Percentiles rank a stretch among this genome's conserved stretches.
Conservation (phyloP, 176 grass and related monocot genomes). For the Zoysia japonica region DNA sequence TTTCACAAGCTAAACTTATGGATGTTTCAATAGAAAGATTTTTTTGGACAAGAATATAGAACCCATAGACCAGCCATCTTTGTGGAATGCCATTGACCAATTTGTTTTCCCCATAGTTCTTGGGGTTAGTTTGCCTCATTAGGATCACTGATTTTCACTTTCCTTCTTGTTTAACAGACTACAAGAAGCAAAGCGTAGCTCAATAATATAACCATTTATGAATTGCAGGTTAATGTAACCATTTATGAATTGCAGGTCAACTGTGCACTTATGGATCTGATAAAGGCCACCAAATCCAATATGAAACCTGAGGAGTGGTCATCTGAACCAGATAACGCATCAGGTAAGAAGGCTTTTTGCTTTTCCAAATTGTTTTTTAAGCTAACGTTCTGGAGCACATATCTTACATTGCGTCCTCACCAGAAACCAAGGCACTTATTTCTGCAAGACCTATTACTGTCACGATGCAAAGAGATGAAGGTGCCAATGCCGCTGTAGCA, state of each 20-base stretch:
- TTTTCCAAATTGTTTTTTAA: not conserved
- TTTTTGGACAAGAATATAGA: not conserved
- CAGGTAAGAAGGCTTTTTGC: slow-evolving; percentile 48
- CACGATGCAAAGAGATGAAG: slow-evolving; percentile 55
- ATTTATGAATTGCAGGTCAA: slow-evolving; percentile 60
- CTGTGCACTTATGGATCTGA: slow-evolving; percentile 73
- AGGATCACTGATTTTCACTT: not conserved
- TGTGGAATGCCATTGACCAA: not conserved
- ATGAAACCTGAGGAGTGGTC: slow-evolving; percentile 72
- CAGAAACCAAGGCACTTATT: slow-evolving; percentile 63
- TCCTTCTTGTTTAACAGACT: not conserved
- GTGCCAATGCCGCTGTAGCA: slow-evolving; percentile 52
- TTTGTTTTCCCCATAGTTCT: not conserved
- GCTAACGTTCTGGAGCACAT: slow-evolving; percentile 30
- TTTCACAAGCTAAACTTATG: not conserved
- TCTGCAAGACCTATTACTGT: slow-evolving; percentile 45
- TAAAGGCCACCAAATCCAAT: slow-evolving; percentile 70
- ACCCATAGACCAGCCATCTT: not conserved
- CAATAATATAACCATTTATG: not conserved
- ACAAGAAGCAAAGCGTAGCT: slow-evolving; percentile 1
- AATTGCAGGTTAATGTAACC: slow-evolving; percentile 47
- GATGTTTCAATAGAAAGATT: not conserved
- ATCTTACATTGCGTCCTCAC: slow-evolving; percentile 44
- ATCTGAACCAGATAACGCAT: slow-evolving; percentile 53
- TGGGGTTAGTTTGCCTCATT: not conserved